Evolutionary conservation across 805 yeast genomes (phyloP), one percentile per base, ranked within the genome.

Genomic region (Lachancea dasiensis): DNA sequence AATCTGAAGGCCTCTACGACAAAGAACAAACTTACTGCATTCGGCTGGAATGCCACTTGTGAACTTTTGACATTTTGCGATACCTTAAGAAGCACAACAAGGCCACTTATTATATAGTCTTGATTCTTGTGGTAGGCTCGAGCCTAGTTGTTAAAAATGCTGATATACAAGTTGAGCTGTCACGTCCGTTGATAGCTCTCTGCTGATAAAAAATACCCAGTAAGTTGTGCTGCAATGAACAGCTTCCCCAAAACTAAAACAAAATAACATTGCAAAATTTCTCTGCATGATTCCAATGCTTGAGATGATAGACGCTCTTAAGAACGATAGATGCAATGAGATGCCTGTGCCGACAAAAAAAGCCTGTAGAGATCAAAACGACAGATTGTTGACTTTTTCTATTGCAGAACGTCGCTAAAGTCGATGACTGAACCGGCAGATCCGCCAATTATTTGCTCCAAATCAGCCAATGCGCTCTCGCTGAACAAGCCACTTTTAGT

Each of bases 401-500:
- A 38, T 22, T 38, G 41, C 30, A 38, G 22, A 11, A 38, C 34
- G 17, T 38, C 41, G 20, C 34, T 33, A 15, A 38, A 32, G 23
- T 38, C 41, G n/a, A 38, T 18, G 19, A 28, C 33, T 3, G 41
- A 33, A 18, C 34, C 33, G 6, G 25, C 27, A 13, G 39, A 33
- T 14, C 23, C 31, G 14, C 51, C 54, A 13, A 61, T 47, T 32
- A 58, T 65, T 39, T 82, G 85, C 52, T 84, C 92, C 27, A 84
- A 85, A 51, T 80, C 85, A 7, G 78, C 77, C 50, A 84, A 58
- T 3, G 86, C 79, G 42, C 75, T 75, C 56, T 83, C 92, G 53
- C 82, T 80, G 56, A 83, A 83, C 39, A 84, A 61, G 4, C 94
- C 94, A 45, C 77, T 75, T 50, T 75, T 81, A 0, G 94, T 84